phyloP scores from a whole-genome alignment of 1,139 yeast genomes.

The Yamadazyma kanchanaburiensis region DNA sequence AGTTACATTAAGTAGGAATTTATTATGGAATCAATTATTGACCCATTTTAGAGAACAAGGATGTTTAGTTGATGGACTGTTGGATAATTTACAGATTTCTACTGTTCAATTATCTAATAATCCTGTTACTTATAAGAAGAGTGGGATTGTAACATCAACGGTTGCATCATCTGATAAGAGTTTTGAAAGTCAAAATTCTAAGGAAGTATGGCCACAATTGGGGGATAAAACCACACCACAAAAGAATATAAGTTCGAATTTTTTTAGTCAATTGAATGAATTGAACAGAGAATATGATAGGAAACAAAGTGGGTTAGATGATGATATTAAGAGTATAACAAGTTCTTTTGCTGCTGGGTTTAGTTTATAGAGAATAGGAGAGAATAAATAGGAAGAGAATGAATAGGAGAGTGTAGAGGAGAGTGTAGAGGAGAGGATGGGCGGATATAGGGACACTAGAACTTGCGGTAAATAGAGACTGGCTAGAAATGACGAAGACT shows the following conservation, averaged over 20 bases:
- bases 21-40: constrained; percentile 77
- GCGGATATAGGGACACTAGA: too few relatives aligned
- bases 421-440: too few relatives aligned
- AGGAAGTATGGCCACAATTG: background rate
- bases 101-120: constrained; percentile 50
- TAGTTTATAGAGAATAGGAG: constrained; percentile 3
- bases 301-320: constrained; percentile 29
- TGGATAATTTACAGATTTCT: constrained; percentile 74
- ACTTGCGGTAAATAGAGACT: too few relatives aligned
- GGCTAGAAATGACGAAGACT: too few relatives aligned
- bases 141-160: background rate
- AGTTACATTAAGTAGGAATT: constrained; percentile 64
- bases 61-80: constrained; percentile 88
- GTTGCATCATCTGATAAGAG: background rate
- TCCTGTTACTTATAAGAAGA: background rate
- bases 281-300: constrained; percentile 17
- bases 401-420: too few relatives aligned
- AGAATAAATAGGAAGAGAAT: too few relatives aligned
- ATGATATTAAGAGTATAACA: constrained; percentile 46
- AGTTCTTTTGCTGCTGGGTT: constrained; percentile 47
- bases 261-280: constrained; percentile 38
- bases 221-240: background rate
- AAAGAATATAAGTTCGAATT: constrained; percentile 24
- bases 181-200: background rate
- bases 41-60: constrained; percentile 81